Evolutionary conservation across 2,329 filamentous ascomycete genomes (phyloP).

Genomic region (Fulvia fulva): DNA sequence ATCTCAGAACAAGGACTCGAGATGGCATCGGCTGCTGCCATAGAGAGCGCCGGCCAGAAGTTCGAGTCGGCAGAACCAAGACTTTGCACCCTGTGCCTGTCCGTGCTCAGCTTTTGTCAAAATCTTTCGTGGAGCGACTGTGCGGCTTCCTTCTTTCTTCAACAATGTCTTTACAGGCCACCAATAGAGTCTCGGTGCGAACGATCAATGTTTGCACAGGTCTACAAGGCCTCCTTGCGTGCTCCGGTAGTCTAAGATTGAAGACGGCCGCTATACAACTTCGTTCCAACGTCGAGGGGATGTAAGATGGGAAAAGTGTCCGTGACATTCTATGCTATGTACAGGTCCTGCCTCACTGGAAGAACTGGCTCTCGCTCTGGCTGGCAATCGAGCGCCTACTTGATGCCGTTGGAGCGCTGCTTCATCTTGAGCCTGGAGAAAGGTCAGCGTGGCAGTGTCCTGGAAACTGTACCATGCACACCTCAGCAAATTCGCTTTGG

Average conservation of each 20-base stretch:
- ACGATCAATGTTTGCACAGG: conserved; percentile 91
- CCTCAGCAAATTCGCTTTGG: conserved; percentile 71
- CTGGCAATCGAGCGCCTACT: conserved; percentile 16
- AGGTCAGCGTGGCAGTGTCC: background rate
- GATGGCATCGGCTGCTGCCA: background rate
- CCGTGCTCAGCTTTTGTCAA: background rate
- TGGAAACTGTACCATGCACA: conserved; percentile 18
- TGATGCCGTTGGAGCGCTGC: conserved; percentile 56
- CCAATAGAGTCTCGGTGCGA: conserved; percentile 99
- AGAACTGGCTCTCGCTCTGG: background rate
- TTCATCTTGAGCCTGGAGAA: conserved; percentile 68
- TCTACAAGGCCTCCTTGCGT: conserved; percentile 73
- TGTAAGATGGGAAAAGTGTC: conserved; percentile 39
- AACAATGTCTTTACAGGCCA: conserved; percentile 75
- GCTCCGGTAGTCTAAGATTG: conserved; percentile 95
- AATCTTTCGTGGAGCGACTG: background rate
- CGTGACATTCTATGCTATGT: conserved; percentile 32
- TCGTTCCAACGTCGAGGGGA: conserved; percentile 43
- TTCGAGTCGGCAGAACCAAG: background rate
- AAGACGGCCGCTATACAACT: conserved; percentile 55
- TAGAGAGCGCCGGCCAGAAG: no score
- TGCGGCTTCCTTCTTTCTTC: conserved; percentile 40
- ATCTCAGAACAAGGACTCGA: background rate
- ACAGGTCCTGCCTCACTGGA: background rate
- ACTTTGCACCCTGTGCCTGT: background rate